These are phyloP conservation scores for Teunomyces stri DNA, from an alignment of 805 yeast genomes.

Conservation along the genomic window DNA sequence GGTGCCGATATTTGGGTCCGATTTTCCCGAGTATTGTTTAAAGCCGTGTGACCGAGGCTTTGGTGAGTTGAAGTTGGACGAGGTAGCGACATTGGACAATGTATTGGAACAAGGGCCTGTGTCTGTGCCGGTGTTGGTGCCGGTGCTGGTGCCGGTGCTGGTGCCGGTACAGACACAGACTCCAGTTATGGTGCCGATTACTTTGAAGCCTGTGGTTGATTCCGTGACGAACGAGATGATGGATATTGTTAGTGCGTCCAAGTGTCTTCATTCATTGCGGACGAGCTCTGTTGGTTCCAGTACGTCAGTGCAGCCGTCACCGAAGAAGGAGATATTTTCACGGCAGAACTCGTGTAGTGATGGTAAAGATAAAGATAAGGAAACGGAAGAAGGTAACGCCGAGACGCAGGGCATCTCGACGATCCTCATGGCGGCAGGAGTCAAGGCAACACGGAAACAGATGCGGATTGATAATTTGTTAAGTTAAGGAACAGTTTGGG, in stretches of 20 bases:
- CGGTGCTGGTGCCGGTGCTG: background rate
- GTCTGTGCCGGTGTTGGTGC: background rate
- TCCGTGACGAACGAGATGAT: conserved; percentile 15
- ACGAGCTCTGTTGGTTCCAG: background rate
- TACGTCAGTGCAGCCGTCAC: background rate
- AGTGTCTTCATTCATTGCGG: conserved; percentile 29
- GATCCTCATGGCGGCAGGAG: conserved; percentile 29
- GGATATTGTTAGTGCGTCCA: conserved; percentile 36
- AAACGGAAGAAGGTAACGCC: background rate
- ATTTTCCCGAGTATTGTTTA: conserved; percentile 61
- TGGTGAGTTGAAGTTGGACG: conserved; percentile 56
- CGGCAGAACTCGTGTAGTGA: background rate
- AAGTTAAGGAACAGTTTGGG: conserved; percentile 4
- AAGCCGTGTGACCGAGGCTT: conserved; percentile 60
- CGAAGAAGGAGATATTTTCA: background rate
- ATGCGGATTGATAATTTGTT: conserved; percentile 33
- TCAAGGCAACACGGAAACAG: conserved; percentile 5
- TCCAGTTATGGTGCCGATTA: no score
- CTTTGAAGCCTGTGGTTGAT: background rate
- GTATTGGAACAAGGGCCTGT: background rate
- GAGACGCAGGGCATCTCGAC: conserved; percentile 25
- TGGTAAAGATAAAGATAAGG: background rate
- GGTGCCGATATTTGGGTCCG: conserved; percentile 75
- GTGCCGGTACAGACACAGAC: background rate
- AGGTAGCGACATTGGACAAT: conserved; percentile 13